Conservation (phyloP, 768 basidiomycete species). For the Grammothele lineata region DNA sequence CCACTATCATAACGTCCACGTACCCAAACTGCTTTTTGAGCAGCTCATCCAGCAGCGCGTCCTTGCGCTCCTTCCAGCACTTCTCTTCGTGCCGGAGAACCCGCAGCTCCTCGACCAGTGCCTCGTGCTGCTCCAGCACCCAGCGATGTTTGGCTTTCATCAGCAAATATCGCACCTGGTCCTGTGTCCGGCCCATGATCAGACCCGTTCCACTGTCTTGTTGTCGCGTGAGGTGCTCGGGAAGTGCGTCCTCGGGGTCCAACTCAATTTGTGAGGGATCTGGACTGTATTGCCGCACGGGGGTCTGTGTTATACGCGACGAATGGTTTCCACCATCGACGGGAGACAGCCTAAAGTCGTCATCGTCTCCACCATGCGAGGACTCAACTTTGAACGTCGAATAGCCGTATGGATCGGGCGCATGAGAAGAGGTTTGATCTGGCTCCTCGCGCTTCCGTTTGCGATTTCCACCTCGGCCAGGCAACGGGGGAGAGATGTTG, state of each 20-base stretch:
- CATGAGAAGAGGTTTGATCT: constrained; percentile 22
- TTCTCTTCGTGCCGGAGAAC: constrained; percentile 47
- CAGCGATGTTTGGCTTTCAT: constrained; percentile 77
- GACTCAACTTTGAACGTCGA: constrained; percentile 53
- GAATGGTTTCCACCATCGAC: constrained; percentile 30
- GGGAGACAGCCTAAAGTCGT: constrained; percentile 35
- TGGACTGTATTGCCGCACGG: constrained; percentile 21
- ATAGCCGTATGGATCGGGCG: constrained; percentile 21
- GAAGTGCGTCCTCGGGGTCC: constrained; percentile 45
- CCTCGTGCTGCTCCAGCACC: constrained; percentile 62
- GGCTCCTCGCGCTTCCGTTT: constrained; percentile 51
- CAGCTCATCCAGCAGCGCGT: constrained; percentile 52
- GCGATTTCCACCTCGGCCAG: constrained; percentile 64
- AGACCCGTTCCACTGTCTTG: constrained; percentile 55
- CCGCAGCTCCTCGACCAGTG: constrained; percentile 61
- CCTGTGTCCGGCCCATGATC: constrained; percentile 66
- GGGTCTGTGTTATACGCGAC: constrained; percentile 9
- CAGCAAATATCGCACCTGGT: constrained; percentile 67
- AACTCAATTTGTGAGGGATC: constrained; percentile 22
- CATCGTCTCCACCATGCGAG: constrained; percentile 20
- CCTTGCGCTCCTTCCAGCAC: constrained; percentile 55
- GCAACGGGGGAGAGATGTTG: constrained; percentile 68
- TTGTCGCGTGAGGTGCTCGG: constrained; percentile 46
- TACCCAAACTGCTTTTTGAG: constrained; percentile 50
- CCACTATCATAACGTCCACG: not conserved